Evolutionary conservation across 1,139 yeast genomes (phyloP).

Genomic region (Saccharomyces hybrid): DNA sequence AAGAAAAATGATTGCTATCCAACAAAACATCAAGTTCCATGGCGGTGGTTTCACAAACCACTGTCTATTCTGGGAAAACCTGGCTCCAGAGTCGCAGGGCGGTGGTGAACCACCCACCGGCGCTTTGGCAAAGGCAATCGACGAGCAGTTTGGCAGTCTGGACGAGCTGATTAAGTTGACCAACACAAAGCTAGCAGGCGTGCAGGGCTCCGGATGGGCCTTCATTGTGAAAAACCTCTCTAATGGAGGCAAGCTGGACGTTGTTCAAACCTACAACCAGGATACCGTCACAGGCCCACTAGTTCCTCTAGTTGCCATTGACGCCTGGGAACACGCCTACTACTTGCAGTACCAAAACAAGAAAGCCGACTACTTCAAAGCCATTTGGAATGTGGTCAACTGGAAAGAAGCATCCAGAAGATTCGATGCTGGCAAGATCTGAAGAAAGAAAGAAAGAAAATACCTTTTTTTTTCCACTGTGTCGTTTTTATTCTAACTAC

Average conservation of each 20-base stretch:
- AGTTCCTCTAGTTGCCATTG: conserved; percentile 84
- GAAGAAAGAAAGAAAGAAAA: background rate
- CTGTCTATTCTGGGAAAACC: conserved; percentile 81
- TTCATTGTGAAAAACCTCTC: conserved; percentile 84
- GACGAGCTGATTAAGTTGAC: conserved; percentile 64
- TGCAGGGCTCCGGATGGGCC: conserved; percentile 98
- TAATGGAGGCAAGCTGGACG: conserved; percentile 66
- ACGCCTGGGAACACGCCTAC: conserved; percentile 99
- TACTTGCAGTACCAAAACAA: conserved; percentile 93
- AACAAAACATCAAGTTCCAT: conserved; percentile 81
- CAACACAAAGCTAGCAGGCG: conserved; percentile 77
- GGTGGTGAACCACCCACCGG: conserved; percentile 79
- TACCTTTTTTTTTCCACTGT: background rate
- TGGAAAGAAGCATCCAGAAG: conserved; percentile 87
- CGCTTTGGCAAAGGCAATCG: conserved; percentile 52
- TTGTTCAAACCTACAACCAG: conserved; percentile 83
- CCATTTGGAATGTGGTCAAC: conserved; percentile 94
- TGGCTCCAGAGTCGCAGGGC: conserved; percentile 73
- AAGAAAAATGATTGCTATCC: conserved; percentile 39
- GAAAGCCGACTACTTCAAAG: conserved; percentile 91
- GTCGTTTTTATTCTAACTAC: background rate
- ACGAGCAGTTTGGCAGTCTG: conserved; percentile 64
- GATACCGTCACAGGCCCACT: conserved; percentile 70
- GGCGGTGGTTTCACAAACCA: conserved; percentile 95
- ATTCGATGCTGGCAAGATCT: conserved; percentile 22